Percentiles rank a stretch among this genome's conserved stretches.
Conservation (phyloP, 495 filamentous ascomycete species). For the Peziza echinospora region DNA sequence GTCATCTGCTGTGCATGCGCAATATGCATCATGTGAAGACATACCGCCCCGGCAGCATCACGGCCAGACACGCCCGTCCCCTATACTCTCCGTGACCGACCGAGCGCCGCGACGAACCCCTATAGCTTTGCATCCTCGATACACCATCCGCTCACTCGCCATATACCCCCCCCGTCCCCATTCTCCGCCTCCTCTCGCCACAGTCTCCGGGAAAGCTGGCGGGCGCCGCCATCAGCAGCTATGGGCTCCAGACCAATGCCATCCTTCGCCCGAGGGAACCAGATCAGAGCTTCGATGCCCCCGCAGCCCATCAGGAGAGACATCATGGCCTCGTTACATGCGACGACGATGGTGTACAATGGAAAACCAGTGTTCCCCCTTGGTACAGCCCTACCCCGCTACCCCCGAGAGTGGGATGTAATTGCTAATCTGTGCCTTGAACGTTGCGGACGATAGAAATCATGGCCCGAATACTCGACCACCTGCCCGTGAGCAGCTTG, state of each 20-base stretch:
- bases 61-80: too few species aligned
- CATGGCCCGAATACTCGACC: too few species aligned
- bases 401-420: too few species aligned
- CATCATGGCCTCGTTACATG: slow-evolving; percentile 52
- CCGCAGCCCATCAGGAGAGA: slow-evolving; percentile 16
- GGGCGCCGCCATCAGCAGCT: not conserved
- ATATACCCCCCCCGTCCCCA: not conserved
- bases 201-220: not conserved
- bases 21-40: too few species aligned
- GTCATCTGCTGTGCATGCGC: too few species aligned
- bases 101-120: too few species aligned
- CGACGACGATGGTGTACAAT: slow-evolving; percentile 50
- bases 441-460: too few species aligned
- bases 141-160: too few species aligned
- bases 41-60: too few species aligned
- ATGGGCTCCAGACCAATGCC: not conserved
- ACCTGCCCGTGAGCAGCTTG: slow-evolving; percentile 63
- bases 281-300: not conserved
- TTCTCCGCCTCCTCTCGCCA: not conserved
- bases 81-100: too few species aligned
- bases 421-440: too few species aligned
- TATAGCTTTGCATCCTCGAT: too few species aligned
- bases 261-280: not conserved
- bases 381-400: not conserved
- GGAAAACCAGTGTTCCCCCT: not conserved